phyloP scores from a whole-genome alignment of 2,329 filamentous ascomycete genomes.

The Nigrospora sphaerica region DNA sequence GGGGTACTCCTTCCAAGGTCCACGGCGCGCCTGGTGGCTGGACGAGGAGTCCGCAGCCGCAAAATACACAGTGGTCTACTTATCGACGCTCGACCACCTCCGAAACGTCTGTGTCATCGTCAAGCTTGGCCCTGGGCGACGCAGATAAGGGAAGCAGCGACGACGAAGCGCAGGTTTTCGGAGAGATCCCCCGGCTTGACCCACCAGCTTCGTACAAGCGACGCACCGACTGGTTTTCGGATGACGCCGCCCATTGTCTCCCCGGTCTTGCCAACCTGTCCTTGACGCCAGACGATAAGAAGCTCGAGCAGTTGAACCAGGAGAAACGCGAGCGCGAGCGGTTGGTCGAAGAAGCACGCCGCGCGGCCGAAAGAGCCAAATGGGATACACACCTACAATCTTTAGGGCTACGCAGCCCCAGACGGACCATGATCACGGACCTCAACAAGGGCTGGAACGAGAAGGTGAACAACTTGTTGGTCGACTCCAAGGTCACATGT shows the following conservation, averaged over 20 bases:
- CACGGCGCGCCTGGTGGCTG: not conserved
- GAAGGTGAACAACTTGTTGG: not conserved
- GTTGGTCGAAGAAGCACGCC: not conserved
- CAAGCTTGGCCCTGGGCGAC: too few species aligned
- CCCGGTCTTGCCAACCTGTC: not conserved
- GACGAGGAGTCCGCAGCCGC: not conserved
- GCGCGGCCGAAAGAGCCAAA: not conserved
- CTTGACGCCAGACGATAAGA: not conserved
- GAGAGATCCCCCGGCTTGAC: not conserved
- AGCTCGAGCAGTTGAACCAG: not conserved
- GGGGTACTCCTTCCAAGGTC: too few species aligned
- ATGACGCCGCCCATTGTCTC: not conserved
- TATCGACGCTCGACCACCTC: too few species aligned
- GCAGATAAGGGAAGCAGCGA: too few species aligned
- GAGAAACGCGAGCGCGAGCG: not conserved
- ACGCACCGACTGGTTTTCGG: not conserved
- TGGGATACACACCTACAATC: not conserved
- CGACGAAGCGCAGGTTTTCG: too few species aligned
- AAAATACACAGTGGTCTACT: too few species aligned
- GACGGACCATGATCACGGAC: not conserved
- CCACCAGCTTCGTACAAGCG: not conserved
- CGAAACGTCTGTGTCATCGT: too few species aligned
- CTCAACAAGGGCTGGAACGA: not conserved
- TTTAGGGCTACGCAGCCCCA: not conserved
- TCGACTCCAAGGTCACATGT: not conserved